Evolutionary conservation across 805 yeast species (phyloP).

Genomic region (Saturnispora sekii): DNA sequence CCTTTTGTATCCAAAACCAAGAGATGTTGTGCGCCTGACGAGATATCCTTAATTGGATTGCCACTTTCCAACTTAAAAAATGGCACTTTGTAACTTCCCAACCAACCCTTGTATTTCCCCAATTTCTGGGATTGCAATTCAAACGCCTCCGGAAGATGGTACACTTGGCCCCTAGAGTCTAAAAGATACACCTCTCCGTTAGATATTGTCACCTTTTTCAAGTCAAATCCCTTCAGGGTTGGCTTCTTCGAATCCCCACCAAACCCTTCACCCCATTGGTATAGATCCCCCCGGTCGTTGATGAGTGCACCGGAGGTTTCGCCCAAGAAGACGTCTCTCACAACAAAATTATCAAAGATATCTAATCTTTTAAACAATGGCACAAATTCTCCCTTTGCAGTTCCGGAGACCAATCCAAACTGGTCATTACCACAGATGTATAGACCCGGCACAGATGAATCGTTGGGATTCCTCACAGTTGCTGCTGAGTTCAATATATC

Average conservation of each 20-base stretch:
- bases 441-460: conserved; percentile 43
- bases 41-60: conserved; percentile 29
- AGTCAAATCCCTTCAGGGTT: conserved; percentile 38
- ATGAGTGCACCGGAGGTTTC: conserved; percentile 17
- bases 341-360: conserved; percentile 50
- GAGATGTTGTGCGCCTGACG: conserved; percentile 61
- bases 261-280: conserved; percentile 54
- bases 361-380: conserved; percentile 51
- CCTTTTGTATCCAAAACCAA: conserved; percentile 53
- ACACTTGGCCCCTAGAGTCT: conserved; percentile 37
- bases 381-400: conserved; percentile 23
- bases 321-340: conserved; percentile 48
- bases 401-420: conserved; percentile 24
- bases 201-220: conserved; percentile 39
- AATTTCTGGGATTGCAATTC: conserved; percentile 15
- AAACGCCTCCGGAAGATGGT: conserved; percentile 26
- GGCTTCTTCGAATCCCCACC: conserved; percentile 19
- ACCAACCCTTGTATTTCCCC: conserved; percentile 10
- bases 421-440: conserved; percentile 56
- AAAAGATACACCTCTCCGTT: conserved; percentile 44
- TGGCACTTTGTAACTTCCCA: conserved; percentile 11
- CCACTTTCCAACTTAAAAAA: conserved; percentile 13
- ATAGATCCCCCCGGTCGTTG: conserved; percentile 31
- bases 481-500: conserved; percentile 15
- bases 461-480: conserved; percentile 27